These are phyloP conservation scores for Oidiodendron maius DNA, from an alignment of 495 filamentous ascomycete species.

Conservation along the genomic window DNA sequence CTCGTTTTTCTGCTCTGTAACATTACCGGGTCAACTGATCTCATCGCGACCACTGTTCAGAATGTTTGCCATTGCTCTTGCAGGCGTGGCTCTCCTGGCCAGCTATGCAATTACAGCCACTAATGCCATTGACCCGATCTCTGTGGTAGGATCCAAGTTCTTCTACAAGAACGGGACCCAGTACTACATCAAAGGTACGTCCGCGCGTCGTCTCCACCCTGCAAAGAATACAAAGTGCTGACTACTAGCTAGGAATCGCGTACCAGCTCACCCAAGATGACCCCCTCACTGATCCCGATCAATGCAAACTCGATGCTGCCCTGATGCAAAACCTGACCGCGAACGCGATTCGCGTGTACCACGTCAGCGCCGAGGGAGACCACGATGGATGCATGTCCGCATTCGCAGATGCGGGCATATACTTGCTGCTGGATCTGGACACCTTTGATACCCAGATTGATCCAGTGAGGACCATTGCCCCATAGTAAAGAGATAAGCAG, in stretches of 20 bases:
- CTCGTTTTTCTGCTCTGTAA: no score
- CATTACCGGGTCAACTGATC: no score
- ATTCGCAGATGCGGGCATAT: constrained; percentile 68
- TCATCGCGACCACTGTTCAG: constrained; percentile 7
- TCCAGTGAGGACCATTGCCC: constrained; percentile 42
- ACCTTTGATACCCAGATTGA: constrained; percentile 75
- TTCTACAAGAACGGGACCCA: constrained; percentile 71
- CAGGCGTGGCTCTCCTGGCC: constrained; percentile 10
- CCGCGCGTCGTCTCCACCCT: neutral
- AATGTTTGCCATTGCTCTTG: constrained; percentile 15
- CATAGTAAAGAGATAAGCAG: neutral
- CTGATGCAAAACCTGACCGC: constrained; percentile 76
- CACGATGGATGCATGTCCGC: constrained; percentile 69
- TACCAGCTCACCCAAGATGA: constrained; percentile 64
- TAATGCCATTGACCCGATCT: constrained; percentile 41
- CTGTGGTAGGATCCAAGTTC: constrained; percentile 75
- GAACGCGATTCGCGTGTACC: constrained; percentile 86
- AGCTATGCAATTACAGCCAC: constrained; percentile 26
- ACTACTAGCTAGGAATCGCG: constrained; percentile 52
- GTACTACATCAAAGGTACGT: constrained; percentile 74
- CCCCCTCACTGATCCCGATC: constrained; percentile 65
- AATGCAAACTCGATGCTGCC: constrained; percentile 71
- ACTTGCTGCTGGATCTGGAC: constrained; percentile 77
- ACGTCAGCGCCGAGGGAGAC: constrained; percentile 64
- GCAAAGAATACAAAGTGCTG: constrained; percentile 1